A percentile compares a stretch with the other conserved stretches of the same genome.
These are phyloP conservation scores for Coprinopsis cinerea DNA, from an alignment of 768 basidiomycete species.

Conservation along the genomic window DNA sequence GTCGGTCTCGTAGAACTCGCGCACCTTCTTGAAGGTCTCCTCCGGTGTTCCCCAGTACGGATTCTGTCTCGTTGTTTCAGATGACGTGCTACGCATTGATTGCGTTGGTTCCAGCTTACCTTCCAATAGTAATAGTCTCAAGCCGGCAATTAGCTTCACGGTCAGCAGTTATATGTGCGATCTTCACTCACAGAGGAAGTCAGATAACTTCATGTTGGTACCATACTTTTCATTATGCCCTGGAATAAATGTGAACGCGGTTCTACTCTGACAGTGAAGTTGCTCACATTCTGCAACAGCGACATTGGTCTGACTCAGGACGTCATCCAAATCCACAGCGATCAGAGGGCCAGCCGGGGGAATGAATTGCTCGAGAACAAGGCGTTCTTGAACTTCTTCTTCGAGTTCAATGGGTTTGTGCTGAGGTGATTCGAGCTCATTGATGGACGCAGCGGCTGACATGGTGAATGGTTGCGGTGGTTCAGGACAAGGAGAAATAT, in stretches of 20 bases:
- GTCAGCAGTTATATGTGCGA: too few relatives aligned
- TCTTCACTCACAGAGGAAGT: conserved; percentile 56
- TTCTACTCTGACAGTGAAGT: neutral
- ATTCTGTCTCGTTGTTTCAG: conserved; percentile 27
- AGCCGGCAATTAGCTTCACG: too few relatives aligned
- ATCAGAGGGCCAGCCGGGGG: conserved; percentile 37
- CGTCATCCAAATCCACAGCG: conserved; percentile 66
- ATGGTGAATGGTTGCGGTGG: too few relatives aligned
- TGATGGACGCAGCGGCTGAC: conserved; percentile 25
- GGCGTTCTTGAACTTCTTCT: conserved; percentile 8
- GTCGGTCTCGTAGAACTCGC: conserved; percentile 49
- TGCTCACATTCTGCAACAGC: conserved; percentile 51
- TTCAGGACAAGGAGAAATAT: too few relatives aligned
- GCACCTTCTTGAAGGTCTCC: conserved; percentile 55
- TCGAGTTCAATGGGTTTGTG: neutral
- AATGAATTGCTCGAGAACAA: conserved; percentile 13
- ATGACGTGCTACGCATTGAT: neutral
- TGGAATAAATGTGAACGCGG: conserved; percentile 17
- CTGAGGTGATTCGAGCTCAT: conserved; percentile 13
- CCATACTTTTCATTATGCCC: conserved; percentile 64
- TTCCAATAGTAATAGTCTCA: conserved; percentile 81
- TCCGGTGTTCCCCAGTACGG: conserved; percentile 56
- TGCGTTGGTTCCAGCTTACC: conserved; percentile 29
- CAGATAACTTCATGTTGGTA: conserved; percentile 47
- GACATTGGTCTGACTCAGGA: conserved; percentile 57